Evolutionary conservation across 1,139 yeast species (phyloP), one percentile per base, ranked within the genome.

Genomic region (Keqinozyma sinolaborantium): DNA sequence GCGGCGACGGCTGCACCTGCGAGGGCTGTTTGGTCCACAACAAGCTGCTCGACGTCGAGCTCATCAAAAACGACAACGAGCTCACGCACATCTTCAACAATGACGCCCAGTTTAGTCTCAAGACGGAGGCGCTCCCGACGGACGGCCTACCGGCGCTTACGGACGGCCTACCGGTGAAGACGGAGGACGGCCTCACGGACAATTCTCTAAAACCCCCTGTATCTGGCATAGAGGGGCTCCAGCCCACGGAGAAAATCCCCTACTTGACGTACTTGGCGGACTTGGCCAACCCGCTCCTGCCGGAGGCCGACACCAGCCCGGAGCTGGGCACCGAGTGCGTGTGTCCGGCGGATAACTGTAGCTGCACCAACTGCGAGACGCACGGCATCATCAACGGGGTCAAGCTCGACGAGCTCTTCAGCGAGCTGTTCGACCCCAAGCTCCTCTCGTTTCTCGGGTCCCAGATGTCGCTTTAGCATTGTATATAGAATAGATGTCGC

Each of bases 381-480:
- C 82, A 76, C 46, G 79, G 79, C 2, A 75, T 73, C 7, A 62
- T 70, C 11, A 60, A 73, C 39, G 81, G 81, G 2, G 48, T 66
- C 31, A 61, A 66, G 38, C 40, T 71, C 24, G 72, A 68, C 31
- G 79, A 74, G 31, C 41, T 53, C 16, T 55, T 55, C 25, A 28
- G 28, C 3, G 32, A 28, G 13, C 31, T 36, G 11, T 30, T 25
- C 14, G 32, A 29, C 28, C 8, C 14, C 20, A 23, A 18, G 21
- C 10, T 18, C 21, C 21, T 18, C 21, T 18, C 21, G 21, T 18
- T 18, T 7, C 10, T 18, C 21, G 10, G 10, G 7, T 18, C 21
- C n/a, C n/a, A n/a, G n/a, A n/a, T n/a, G n/a, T n/a, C n/a, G n/a
- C n/a, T n/a, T n/a, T n/a, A n/a, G n/a, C n/a, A n/a, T n/a, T n/a